Conservation (phyloP, 139 green algal genomes). For the Ettlia oleoabundans region DNA sequence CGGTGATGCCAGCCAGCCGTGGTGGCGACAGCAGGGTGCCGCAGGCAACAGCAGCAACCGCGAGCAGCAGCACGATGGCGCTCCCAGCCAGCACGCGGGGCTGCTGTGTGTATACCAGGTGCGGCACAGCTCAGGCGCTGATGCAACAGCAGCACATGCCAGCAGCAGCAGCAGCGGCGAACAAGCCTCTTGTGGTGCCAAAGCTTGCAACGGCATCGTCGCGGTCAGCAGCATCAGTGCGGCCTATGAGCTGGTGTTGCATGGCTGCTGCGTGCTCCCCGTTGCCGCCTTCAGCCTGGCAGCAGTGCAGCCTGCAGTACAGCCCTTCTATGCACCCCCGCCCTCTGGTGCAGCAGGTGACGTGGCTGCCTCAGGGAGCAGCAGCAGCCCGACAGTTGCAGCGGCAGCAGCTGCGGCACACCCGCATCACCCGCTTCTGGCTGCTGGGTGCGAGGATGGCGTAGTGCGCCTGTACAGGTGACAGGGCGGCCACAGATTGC, state of each 20-base stretch:
- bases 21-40: neutral
- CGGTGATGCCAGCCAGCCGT: neutral
- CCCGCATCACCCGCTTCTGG: neutral
- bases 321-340: neutral
- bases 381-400: neutral
- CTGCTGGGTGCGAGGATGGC: constrained; percentile 21
- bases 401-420: neutral
- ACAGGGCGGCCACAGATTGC: neutral
- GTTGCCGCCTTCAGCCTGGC: constrained; percentile 28
- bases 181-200: no score
- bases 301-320: neutral
- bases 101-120: neutral
- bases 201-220: no score
- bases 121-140: neutral
- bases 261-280: neutral
- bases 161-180: neutral
- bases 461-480: constrained; percentile 15
- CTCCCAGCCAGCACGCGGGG: neutral
- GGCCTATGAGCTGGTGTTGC: constrained; percentile 14
- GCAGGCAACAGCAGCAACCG: neutral
- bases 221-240: no score
- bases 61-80: neutral
- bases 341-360: neutral
- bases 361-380: neutral
- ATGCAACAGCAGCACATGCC: neutral